Evolutionary conservation across 2,329 filamentous ascomycete genomes (phyloP), one percentile per base, ranked within the genome.

Genomic region (Colletotrichum chlorophyti): DNA sequence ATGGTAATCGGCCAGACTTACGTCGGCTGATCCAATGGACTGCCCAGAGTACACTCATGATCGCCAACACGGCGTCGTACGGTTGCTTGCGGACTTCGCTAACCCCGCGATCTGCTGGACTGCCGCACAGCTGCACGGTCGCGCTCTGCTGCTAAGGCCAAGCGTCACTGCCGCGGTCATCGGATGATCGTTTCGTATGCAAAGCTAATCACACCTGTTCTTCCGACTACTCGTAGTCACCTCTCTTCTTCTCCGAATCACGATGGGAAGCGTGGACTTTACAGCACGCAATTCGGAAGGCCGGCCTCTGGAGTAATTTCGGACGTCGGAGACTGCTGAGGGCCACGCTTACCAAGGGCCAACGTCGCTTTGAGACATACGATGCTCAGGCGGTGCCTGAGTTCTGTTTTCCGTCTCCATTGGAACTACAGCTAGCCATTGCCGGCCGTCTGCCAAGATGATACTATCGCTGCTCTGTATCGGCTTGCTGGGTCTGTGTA

Each of bases 131-230:
- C n/a, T n/a, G n/a, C n/a, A n/a, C n/a, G n/a, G n/a, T n/a, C n/a
- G n/a, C n/a, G n/a, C n/a, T n/a, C n/a, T n/a, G n/a, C n/a, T n/a
- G n/a, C n/a, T n/a, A n/a, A n/a, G 35, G 23, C 50, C 35, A 53
- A 53, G 41, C 41, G 46, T 38, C 47, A 23, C 11, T 34, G 14
- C 11, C 14, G 11, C 27, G 27, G 34, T n/a, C 41, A 54, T 58
- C 54, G 54, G 54, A 58, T 42, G 54, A 58, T 49, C 57, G 57
- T 62, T 51, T 62, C 51, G 41, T 41, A 60, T 54, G 51, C 38
- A 26, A 52, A 52, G 51, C 38, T 52, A 35, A 35, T 51, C 34
- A 47, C 40, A 60, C 45, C 43, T 26, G 46, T 55, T 54, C 51
- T 51, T 41, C 46, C 60, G 47, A 47, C n/a, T 42, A 35, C 27